Percentiles rank a stretch among this genome's conserved stretches.
Conservation (phyloP, 2,329 filamentous ascomycete species). For the Neofusicoccum ribis region DNA sequence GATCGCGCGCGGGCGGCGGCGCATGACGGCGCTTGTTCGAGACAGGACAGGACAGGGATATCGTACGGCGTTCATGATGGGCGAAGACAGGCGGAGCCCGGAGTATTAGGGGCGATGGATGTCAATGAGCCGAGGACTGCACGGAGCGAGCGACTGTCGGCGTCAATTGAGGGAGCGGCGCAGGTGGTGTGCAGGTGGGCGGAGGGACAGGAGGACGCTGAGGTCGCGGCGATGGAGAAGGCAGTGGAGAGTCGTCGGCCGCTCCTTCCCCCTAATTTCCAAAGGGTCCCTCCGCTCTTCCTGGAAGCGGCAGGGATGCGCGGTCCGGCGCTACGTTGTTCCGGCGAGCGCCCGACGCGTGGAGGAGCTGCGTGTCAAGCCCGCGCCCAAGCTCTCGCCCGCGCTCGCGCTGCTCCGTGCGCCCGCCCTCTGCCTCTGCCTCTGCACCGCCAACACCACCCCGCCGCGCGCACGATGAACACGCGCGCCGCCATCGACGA, state of each 20-base stretch:
- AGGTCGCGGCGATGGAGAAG: conserved; percentile 19
- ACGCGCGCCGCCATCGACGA: conserved; percentile 83
- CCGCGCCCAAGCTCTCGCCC: conserved; percentile 21
- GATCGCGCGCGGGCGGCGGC: conserved; percentile 21
- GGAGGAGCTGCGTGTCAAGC: conserved; percentile 7
- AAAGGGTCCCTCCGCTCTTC: conserved; percentile 20
- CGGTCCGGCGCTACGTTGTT: conserved; percentile 15
- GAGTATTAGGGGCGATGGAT: conserved; percentile 9
- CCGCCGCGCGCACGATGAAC: conserved; percentile 66
- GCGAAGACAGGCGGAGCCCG: conserved; percentile 21
- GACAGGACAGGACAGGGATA: conserved; percentile 14
- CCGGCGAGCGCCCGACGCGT: conserved; percentile 6
- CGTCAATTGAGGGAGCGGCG: conserved; percentile 14
- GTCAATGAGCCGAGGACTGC: conserved; percentile 21
- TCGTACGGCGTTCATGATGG: conserved; percentile 24
- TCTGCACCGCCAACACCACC: neutral
- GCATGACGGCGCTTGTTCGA: conserved; percentile 22
- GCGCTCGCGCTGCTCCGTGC: conserved; percentile 18
- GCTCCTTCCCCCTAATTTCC: conserved; percentile 22
- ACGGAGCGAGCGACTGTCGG: conserved; percentile 20
- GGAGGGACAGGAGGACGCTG: conserved; percentile 17
- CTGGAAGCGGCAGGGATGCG: conserved; percentile 19
- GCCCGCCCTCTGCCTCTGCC: conserved; percentile 5
- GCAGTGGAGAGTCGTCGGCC: conserved; percentile 19
- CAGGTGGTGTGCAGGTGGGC: neutral